phyloP scores from a whole-genome alignment of 169 alveolate species.

The Eimeria brunetti region DNA sequence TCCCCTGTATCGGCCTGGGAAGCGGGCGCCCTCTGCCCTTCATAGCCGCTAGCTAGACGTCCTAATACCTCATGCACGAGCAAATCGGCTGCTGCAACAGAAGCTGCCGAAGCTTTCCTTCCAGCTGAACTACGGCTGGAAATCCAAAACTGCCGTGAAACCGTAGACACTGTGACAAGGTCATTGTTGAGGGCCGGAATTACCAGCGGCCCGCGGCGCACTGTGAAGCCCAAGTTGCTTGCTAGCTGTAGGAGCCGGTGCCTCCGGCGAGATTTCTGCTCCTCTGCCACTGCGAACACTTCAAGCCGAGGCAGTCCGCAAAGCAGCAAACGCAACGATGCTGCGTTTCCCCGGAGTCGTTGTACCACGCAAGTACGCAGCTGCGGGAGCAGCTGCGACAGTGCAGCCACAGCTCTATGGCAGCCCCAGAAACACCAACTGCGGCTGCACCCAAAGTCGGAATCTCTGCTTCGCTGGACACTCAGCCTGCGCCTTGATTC shows the following conservation, averaged over 20 bases:
- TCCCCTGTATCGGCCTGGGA: constrained; percentile 17
- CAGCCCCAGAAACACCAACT: constrained; percentile 67
- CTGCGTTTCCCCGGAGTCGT: constrained; percentile 62
- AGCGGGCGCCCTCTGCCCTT: constrained; percentile 6
- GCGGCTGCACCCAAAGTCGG: constrained; percentile 65
- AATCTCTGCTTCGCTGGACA: constrained; percentile 53
- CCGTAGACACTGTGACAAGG: constrained; percentile 34
- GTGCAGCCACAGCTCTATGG: constrained; percentile 76
- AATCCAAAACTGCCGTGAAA: constrained; percentile 55
- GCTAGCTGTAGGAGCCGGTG: constrained; percentile 54
- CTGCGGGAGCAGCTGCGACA: constrained; percentile 73
- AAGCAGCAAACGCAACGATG: constrained; percentile 64
- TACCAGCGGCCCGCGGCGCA: constrained; percentile 63
- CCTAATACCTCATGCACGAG: constrained; percentile 10
- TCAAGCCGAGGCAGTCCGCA: constrained; percentile 71
- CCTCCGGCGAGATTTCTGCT: constrained; percentile 42
- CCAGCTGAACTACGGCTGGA: constrained; percentile 51
- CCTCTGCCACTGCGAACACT: constrained; percentile 59
- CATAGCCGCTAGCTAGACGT: neutral
- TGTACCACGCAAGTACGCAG: constrained; percentile 73
- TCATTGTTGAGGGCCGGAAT: constrained; percentile 66
- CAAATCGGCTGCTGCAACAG: constrained; percentile 64
- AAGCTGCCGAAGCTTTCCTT: constrained; percentile 32
- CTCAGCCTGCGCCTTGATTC: constrained; percentile 55
- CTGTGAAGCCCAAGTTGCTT: constrained; percentile 47